A percentile compares a stretch with the other conserved stretches of the same genome.
Evolutionary conservation across 257 asterid genomes (phyloP).

Genomic region (Echites panduratus): DNA sequence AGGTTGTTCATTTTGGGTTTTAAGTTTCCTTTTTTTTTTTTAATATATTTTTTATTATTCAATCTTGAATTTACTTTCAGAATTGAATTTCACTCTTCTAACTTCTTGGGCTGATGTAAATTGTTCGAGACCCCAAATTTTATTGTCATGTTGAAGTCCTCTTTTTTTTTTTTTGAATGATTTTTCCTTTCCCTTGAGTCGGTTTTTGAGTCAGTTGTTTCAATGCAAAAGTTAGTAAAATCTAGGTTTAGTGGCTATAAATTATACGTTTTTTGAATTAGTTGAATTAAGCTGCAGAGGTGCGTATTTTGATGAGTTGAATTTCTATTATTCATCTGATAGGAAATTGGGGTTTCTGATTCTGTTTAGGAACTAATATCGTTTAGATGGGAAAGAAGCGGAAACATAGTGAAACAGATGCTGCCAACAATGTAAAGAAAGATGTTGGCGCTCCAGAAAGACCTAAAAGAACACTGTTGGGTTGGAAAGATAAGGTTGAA

Average conservation of each 20-base stretch:
- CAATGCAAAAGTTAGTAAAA: background rate
- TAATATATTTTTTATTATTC: background rate
- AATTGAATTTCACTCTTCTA: background rate
- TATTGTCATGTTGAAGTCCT: background rate
- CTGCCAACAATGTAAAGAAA: slow-evolving; percentile 28
- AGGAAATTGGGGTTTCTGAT: background rate
- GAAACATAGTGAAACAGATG: slow-evolving; percentile 49
- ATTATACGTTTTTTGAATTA: background rate
- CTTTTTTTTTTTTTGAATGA: background rate
- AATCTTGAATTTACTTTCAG: background rate
- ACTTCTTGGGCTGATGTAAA: background rate
- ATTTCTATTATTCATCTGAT: background rate
- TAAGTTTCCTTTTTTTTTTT: too few species aligned
- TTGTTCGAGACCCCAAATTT: background rate
- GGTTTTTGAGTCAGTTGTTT: background rate
- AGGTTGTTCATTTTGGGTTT: background rate
- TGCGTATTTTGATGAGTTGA: background rate
- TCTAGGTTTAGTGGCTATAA: background rate
- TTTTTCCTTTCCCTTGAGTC: background rate
- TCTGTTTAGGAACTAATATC: slow-evolving; percentile 5
- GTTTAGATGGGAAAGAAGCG: slow-evolving; percentile 75
- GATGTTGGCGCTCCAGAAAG: slow-evolving; percentile 62
- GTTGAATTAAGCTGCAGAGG: background rate
- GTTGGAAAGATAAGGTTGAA: slow-evolving; percentile 48
- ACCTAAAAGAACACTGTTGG: slow-evolving; percentile 85